Evolutionary conservation across 257 asterid genomes (phyloP).

Genomic region (Lantana camara): DNA sequence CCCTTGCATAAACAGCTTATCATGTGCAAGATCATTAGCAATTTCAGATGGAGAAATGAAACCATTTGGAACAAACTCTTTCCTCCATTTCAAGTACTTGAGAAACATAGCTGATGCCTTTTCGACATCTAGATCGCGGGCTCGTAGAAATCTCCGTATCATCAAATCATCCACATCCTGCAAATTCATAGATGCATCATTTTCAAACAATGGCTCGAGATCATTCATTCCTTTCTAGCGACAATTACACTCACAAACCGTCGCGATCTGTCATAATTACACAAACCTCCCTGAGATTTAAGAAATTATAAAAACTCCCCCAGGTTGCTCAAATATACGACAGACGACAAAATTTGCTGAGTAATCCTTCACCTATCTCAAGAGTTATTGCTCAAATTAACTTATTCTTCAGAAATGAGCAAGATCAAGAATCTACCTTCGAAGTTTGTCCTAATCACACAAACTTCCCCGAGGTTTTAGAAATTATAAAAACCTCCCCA

Average conservation of each 20-base stretch:
- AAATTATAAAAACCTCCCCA: too few species aligned
- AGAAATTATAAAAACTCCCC: too few species aligned
- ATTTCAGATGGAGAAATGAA: conserved; percentile 57
- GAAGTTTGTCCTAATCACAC: too few species aligned
- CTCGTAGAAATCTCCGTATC: conserved; percentile 85
- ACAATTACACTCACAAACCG: too few species aligned
- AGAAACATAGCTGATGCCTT: conserved; percentile 74
- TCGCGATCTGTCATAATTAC: too few species aligned
- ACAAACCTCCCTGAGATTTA: too few species aligned
- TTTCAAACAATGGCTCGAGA: too few species aligned
- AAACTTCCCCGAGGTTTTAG: too few species aligned
- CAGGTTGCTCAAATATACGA: too few species aligned
- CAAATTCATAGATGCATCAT: background rate
- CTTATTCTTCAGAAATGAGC: background rate
- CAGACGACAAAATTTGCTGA: too few species aligned
- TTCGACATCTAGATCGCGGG: conserved; percentile 89
- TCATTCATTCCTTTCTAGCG: too few species aligned
- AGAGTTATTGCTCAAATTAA: background rate
- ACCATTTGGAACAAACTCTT: conserved; percentile 62
- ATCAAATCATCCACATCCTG: conserved; percentile 78
- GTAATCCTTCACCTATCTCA: too few species aligned
- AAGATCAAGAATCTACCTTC: conserved; percentile 11
- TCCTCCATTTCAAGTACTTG: conserved; percentile 84
- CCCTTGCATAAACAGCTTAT: conserved; percentile 89
- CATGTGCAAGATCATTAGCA: conserved; percentile 57